Evolutionary conservation across 257 asterid genomes (phyloP), one percentile per base, ranked within the genome.

Genomic region (Nicotiana paniculata): DNA sequence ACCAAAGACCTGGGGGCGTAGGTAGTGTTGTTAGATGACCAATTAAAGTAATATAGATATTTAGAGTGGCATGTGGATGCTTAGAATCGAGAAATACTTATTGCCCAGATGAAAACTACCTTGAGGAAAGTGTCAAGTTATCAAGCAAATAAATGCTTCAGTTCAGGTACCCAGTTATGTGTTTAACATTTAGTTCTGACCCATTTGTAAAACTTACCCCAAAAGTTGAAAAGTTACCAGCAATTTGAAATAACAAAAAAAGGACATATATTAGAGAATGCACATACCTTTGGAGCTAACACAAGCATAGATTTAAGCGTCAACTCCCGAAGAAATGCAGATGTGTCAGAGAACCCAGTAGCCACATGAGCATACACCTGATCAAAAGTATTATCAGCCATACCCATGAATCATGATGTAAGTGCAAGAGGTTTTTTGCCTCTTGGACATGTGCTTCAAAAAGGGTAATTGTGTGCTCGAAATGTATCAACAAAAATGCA

Each of bases 301-400:
- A 94, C 91, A 82, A 96, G 97, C 98, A 96, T 96, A 78, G 98
- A 94, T 87, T 94, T 96, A 77, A 96, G 96, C 0, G 99, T 96
- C 90, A 93, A 86, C 83, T 96, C 99, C 91, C 98, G 91, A 24
- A 96, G 90, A 84, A 92, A 94, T 77, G 99, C 97, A 84, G 99
- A 94, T 69, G 99, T 92, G 83, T 96, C 99, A 3, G 97, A 91
- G 83, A 96, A 96, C 74, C 99, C 99, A 79, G 93, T 96, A 78
- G 99, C 90, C 55, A 94, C 97, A 84, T 96, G 99, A 84, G 97
- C 93, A 86, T 91, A 96, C 84, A 96, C 97, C 99, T 96, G 83
- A 79, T 17, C 76, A 58, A 65, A 57, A 85, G 87, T 74, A 86
- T 13, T 51, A 13, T 12, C 5, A 51, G 57, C 5, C 17, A 53